phyloP scores from a whole-genome alignment of 768 basidiomycete species.

The Exsudoporus frostii region DNA sequence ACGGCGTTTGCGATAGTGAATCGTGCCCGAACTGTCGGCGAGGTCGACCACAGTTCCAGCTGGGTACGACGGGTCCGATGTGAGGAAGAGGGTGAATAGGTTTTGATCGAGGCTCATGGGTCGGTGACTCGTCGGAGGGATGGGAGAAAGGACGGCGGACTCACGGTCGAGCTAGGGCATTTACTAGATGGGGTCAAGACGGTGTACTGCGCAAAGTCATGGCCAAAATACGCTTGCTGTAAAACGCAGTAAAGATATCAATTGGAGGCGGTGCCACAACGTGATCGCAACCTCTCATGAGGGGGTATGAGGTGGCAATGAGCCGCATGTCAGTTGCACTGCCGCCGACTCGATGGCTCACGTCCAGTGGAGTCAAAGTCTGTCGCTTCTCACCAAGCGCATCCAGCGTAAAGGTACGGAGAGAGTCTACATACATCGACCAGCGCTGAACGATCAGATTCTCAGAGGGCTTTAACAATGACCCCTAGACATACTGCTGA shows the following conservation, averaged over 20 bases:
- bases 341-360: no score
- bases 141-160: neutral
- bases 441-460: neutral
- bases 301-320: no score
- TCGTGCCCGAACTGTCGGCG: conserved; percentile 55
- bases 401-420: neutral
- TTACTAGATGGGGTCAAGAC: neutral
- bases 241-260: no score
- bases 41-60: conserved; percentile 58
- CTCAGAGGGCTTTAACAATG: neutral
- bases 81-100: conserved; percentile 73
- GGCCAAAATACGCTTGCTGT: neutral
- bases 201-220: neutral
- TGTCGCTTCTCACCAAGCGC: no score
- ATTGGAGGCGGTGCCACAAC: no score
- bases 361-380: no score
- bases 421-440: neutral
- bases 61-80: conserved; percentile 55
- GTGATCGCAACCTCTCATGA: no score
- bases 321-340: no score
- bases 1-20: conserved; percentile 73
- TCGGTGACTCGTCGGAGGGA: neutral
- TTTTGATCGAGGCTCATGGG: conserved; percentile 82
- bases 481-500: neutral
- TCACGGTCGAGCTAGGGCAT: neutral